Evolutionary conservation across 352 stramenopile genomes (phyloP).

Genomic region (Globisporangium uncinulatum): DNA sequence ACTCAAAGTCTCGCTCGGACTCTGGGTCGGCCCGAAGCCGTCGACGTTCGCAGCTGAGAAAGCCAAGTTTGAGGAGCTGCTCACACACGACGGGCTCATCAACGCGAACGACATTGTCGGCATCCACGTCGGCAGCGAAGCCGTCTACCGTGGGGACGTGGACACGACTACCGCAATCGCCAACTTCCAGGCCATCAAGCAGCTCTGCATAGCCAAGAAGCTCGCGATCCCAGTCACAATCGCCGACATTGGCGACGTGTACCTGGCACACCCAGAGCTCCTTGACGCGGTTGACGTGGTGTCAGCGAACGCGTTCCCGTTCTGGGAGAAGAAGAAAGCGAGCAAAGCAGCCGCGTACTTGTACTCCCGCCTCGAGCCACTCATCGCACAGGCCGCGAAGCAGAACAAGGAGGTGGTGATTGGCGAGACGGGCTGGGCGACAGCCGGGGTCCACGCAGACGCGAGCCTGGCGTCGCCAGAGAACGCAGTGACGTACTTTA

Average conservation of each 20-base stretch:
- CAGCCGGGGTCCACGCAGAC: conserved; percentile 24
- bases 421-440: conserved; percentile 66
- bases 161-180: conserved; percentile 30
- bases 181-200: conserved; percentile 37
- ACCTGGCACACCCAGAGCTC: conserved; percentile 39
- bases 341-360: conserved; percentile 23
- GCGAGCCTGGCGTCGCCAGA: conserved; percentile 29
- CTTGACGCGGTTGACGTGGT: conserved; percentile 45
- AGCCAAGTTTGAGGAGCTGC: conserved; percentile 22
- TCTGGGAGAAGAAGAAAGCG: conserved; percentile 50
- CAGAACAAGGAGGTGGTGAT: conserved; percentile 48
- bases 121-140: conserved; percentile 69
- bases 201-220: conserved; percentile 12
- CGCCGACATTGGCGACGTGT: conserved; percentile 61
- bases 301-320: conserved; percentile 57
- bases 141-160: conserved; percentile 59
- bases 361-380: conserved; percentile 24
- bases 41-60: conserved; percentile 39
- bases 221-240: conserved; percentile 53
- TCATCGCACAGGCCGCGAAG: conserved; percentile 23
- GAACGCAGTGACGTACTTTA: conserved; percentile 52
- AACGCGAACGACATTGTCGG: conserved; percentile 27
- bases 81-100: conserved; percentile 18
- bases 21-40: conserved; percentile 43
- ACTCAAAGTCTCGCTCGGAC: conserved; percentile 44